Conservation (phyloP, 78 protist genomes). For the Tieghemostelium lacteum region DNA sequence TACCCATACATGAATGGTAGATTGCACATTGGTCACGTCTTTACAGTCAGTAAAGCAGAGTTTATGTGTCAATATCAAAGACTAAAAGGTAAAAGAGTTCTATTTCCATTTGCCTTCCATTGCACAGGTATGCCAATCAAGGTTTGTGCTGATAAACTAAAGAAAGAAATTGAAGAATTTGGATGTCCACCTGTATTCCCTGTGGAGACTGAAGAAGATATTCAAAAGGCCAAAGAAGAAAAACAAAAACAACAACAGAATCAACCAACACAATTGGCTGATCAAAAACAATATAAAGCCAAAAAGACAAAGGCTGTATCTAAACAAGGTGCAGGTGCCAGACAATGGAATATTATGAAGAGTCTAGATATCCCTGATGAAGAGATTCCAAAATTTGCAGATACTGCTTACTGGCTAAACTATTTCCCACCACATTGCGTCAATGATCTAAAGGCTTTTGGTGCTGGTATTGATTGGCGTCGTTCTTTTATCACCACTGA, state of each 20-base stretch:
- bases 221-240: conserved; percentile 6
- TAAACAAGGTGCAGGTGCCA: conserved; percentile 86
- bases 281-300: conserved; percentile 45
- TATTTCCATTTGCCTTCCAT: conserved; percentile 99
- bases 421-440: conserved; percentile 98
- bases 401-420: conserved; percentile 96
- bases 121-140: conserved; percentile 99
- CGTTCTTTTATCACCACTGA: conserved; percentile 99
- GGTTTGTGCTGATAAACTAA: conserved; percentile 96
- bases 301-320: conserved; percentile 91
- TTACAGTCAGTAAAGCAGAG: conserved; percentile 98
- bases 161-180: conserved; percentile 85
- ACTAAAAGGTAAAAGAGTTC: conserved; percentile 93
- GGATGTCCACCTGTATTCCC: conserved; percentile 95
- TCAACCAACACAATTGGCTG: not conserved
- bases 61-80: conserved; percentile 96
- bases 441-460: conserved; percentile 93
- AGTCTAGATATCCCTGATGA: conserved; percentile 93
- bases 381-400: conserved; percentile 95
- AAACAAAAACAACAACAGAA: not conserved
- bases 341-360: conserved; percentile 96
- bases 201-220: conserved; percentile 10
- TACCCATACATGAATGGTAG: conserved; percentile 99
- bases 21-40: conserved; percentile 99
- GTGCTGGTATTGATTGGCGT: conserved; percentile 97